phyloP scores from a whole-genome alignment of 345 rosid genomes.

The Acer negundo region DNA sequence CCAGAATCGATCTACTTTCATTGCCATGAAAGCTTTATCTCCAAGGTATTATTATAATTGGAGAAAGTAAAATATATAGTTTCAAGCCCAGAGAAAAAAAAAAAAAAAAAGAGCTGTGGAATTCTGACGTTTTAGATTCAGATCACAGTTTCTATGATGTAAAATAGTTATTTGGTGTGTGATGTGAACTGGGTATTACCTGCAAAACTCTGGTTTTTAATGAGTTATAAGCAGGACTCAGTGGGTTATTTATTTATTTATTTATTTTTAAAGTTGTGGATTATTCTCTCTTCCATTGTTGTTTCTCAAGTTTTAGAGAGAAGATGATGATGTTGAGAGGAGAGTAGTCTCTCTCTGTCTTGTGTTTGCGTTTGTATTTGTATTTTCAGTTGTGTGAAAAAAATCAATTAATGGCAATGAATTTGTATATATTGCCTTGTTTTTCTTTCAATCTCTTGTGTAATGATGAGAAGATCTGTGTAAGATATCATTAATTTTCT shows the following conservation, averaged over 20 bases:
- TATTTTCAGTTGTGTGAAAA: not conserved
- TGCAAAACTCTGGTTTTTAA: conserved; percentile 8
- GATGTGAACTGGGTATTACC: not conserved
- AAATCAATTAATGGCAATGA: not conserved
- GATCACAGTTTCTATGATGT: conserved; percentile 16
- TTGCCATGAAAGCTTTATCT: not conserved
- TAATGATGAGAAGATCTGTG: not conserved
- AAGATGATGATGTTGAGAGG: not conserved
- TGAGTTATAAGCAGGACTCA: conserved; percentile 3
- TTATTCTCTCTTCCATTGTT: conserved; percentile 6
- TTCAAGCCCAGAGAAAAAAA: too few relatives aligned
- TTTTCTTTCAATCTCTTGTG: not conserved
- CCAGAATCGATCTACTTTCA: conserved; percentile 5
- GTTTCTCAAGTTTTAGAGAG: conserved; percentile 14
- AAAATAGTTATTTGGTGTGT: not conserved
- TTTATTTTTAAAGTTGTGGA: too few relatives aligned
- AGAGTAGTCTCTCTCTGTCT: not conserved
- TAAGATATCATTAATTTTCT: too few relatives aligned
- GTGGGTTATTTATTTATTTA: too few relatives aligned
- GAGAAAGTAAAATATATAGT: not conserved
- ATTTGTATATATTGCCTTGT: not conserved
- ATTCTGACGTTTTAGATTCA: conserved; percentile 11
- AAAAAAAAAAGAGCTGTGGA: not conserved
- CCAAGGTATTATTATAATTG: not conserved
- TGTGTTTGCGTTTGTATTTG: not conserved